These are phyloP conservation scores for Tillandsia fasciculata DNA, from an alignment of 176 grass and related monocot species.

Conservation along the genomic window DNA sequence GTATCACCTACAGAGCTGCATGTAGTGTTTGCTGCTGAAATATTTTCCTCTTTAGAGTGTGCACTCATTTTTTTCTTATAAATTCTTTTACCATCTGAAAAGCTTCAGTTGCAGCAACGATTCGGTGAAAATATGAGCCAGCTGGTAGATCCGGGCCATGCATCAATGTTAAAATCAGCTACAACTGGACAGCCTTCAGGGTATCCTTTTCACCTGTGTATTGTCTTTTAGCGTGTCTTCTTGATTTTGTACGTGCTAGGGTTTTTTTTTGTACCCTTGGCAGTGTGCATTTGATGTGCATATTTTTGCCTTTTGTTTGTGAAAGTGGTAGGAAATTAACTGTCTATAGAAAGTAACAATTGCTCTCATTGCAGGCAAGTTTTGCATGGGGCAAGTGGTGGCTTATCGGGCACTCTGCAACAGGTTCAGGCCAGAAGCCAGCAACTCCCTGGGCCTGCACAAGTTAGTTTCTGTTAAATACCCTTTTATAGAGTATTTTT, in stretches of 20 bases:
- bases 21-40: slow-evolving; percentile 1
- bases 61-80: not conserved
- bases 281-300: not conserved
- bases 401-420: slow-evolving; percentile 68
- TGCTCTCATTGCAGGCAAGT: slow-evolving; percentile 47
- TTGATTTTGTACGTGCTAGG: too few relatives aligned
- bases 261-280: not conserved
- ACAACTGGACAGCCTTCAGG: slow-evolving; percentile 84
- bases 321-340: not conserved
- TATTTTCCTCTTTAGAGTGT: not conserved
- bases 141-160: slow-evolving; percentile 68
- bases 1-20: slow-evolving; percentile 23
- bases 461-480: slow-evolving; percentile 32
- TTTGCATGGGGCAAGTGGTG: slow-evolving; percentile 77
- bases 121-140: slow-evolving; percentile 77
- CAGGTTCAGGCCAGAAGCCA: slow-evolving; percentile 79
- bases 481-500: not conserved
- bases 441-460: slow-evolving; percentile 72
- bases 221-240: too few relatives aligned
- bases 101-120: slow-evolving; percentile 52
- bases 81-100: slow-evolving; percentile 25
- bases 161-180: slow-evolving; percentile 75
- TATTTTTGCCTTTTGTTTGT: not conserved
- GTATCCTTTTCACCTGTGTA: slow-evolving; percentile 25
- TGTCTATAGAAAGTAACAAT: not conserved